Base-by-base conservation (phyloP, 2,329 filamentous ascomycete species). In the Chalaropsis ovoidea region DNA sequence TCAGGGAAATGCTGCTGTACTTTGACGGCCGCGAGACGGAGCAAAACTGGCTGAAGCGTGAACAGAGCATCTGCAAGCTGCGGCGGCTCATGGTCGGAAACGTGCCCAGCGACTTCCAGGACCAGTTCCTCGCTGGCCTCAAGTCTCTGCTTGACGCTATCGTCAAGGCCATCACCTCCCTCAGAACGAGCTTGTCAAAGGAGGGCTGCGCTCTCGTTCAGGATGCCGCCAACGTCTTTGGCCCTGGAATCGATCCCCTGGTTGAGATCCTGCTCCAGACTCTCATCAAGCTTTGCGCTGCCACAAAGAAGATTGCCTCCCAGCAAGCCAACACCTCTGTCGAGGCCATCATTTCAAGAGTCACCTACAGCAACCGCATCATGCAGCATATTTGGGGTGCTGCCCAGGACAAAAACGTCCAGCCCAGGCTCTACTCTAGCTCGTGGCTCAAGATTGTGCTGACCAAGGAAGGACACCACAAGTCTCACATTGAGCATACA, bases 11-110 rank as follows among this genome's bases (percentile, higher is more conserved):
- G 89, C 79, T 86, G 41, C 80, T 81, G 64, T 82, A 82, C 73
- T 96, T 96, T 69, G 91, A 96, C 70, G 92, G 92, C 63, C 90
- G 81, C 73, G 93, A 97, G 76, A 85, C 88, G 0, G 93, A 97
- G 73, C 85, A 89, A 67, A 97, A 97, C 72, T 97, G 93, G 93
- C 74, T 89, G 71, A 86, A 87, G 70, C 83, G 93, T 73, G 93
- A 97, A 74, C 88, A 93, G 77, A 87, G 84, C 72, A 82, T 91
- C 45, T 82, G 81, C 7, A 92, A 88, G 69, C 76, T 97, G 61
- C 85, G 93, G 63, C 83, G 85, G 69, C 81, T 96, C 31, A 84
- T 90, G 62, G 89, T 87, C 68, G 93, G 93, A 65, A 97, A 97
- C 73, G 88, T 87, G 4, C 84, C 88, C 0, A 81, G 82, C 31